A percentile compares a stretch with the other conserved stretches of the same genome.
Conservation (phyloP, 345 rosid species). For the Aquilaria sinensis region DNA sequence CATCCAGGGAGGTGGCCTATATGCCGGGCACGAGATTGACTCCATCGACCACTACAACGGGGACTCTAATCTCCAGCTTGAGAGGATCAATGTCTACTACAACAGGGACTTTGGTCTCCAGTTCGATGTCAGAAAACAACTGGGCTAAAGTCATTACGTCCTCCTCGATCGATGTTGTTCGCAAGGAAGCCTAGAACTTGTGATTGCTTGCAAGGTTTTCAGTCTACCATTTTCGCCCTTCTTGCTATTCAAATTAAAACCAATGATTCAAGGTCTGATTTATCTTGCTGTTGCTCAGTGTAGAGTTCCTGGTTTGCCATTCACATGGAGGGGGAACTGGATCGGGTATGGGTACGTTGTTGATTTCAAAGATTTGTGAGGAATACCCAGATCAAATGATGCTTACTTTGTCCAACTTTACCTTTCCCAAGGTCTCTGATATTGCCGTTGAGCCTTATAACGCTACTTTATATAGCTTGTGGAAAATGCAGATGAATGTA, state of each 20-base stretch:
- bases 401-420: conserved; percentile 15
- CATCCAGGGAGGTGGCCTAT: conserved; percentile 17
- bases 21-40: conserved; percentile 15
- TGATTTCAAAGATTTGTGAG: conserved; percentile 17
- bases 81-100: conserved; percentile 17
- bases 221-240: background rate
- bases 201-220: conserved; percentile 16
- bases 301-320: conserved; percentile 20
- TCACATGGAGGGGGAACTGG: conserved; percentile 20
- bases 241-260: background rate
- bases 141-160: conserved; percentile 15
- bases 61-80: conserved; percentile 14
- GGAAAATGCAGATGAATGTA: conserved; percentile 18
- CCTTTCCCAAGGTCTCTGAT: conserved; percentile 20
- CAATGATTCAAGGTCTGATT: too few species aligned
- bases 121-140: conserved; percentile 17
- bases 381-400: conserved; percentile 19
- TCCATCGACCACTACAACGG: conserved; percentile 11
- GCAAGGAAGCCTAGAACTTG: conserved; percentile 17
- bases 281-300: background rate
- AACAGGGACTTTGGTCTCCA: conserved; percentile 15
- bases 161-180: conserved; percentile 13
- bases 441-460: conserved; percentile 17
- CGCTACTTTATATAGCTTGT: conserved; percentile 16
- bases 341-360: conserved; percentile 18